These are phyloP conservation scores for Eucalyptus erythrocorys DNA, from an alignment of 345 rosid species.

Conservation along the genomic window DNA sequence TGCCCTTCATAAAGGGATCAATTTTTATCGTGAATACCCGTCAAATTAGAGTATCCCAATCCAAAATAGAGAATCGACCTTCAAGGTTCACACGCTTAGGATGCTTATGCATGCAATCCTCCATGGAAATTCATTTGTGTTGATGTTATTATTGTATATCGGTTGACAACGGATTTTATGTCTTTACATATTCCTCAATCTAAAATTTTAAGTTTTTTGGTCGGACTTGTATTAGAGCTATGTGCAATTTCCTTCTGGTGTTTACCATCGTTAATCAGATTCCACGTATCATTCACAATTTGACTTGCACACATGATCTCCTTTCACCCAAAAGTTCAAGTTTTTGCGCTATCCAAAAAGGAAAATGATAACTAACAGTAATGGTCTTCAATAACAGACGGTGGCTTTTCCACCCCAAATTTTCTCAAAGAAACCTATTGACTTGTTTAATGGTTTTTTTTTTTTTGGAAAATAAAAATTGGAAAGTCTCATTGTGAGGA, in stretches of 20 bases:
- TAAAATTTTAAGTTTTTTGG: not conserved
- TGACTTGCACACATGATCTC: not conserved
- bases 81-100: not conserved
- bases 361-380: no score
- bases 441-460: no score
- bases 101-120: not conserved
- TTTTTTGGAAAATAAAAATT: no score
- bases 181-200: not conserved
- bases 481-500: no score
- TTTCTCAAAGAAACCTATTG: no score
- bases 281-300: not conserved
- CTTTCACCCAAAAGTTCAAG: fast-evolving
- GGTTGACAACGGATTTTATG: fast-evolving
- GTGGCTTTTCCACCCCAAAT: no score
- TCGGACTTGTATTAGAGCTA: not conserved
- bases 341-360: not conserved
- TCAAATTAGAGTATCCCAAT: not conserved
- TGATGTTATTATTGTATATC: not conserved
- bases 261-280: not conserved
- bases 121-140: not conserved
- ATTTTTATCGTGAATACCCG: not conserved
- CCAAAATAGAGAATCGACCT: not conserved
- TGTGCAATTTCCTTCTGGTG: fast-evolving
- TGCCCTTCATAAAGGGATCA: not conserved
- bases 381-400: no score